Percentiles rank a stretch among this genome's conserved stretches.
These are phyloP conservation scores for Hypoxylon intermedium DNA, from an alignment of 495 filamentous ascomycete species.

Conservation along the genomic window DNA sequence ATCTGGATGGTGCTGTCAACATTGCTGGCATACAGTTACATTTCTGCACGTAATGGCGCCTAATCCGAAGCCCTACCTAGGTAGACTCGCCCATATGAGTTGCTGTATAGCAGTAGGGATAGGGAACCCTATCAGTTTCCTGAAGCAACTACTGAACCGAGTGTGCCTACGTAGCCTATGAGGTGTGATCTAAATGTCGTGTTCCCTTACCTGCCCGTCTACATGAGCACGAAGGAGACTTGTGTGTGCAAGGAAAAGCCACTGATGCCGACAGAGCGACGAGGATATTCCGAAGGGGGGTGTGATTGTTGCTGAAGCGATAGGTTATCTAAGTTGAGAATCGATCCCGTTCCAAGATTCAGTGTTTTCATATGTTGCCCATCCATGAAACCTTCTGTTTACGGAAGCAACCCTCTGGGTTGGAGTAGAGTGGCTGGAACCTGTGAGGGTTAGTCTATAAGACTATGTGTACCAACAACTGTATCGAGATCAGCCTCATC, in stretches of 20 bases:
- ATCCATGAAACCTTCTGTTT: conserved; percentile 38
- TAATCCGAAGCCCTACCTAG: conserved; percentile 15
- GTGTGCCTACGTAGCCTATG: background rate
- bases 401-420: conserved; percentile 19
- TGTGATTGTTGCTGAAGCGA: conserved; percentile 30
- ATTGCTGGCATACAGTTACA: conserved; percentile 25
- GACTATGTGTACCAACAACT: conserved; percentile 20
- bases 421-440: background rate
- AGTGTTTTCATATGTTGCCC: conserved; percentile 4
- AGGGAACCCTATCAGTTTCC: conserved; percentile 3
- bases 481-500: conserved; percentile 13
- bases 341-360: conserved; percentile 8
- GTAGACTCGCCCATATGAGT: conserved; percentile 19
- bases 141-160: conserved; percentile 2
- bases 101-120: background rate
- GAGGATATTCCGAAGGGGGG: conserved; percentile 39
- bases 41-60: conserved; percentile 30
- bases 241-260: background rate
- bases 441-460: conserved; percentile 11
- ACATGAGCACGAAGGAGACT: background rate
- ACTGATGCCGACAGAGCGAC: conserved; percentile 34
- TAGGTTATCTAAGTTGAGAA: conserved; percentile 21
- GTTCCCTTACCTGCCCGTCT: conserved; percentile 5
- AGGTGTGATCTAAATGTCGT: conserved; percentile 20
- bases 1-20: conserved; percentile 18